These are phyloP conservation scores for Coniferiporia weirii DNA, from an alignment of 1,284 basidiomycete species.

Conservation along the genomic window DNA sequence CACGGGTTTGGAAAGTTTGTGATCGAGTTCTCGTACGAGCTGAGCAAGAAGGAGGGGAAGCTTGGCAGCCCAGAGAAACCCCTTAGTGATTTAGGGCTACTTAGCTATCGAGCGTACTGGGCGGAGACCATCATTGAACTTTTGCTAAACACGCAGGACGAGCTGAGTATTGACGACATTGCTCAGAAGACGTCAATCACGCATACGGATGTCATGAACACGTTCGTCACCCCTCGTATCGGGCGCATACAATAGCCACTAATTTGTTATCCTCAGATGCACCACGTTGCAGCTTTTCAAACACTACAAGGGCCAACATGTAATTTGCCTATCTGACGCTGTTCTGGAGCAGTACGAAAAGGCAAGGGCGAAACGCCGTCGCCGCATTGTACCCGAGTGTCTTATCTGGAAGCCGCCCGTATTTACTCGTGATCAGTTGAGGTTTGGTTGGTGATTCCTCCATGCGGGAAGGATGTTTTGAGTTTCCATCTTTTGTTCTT, in stretches of 20 bases:
- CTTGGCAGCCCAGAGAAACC: constrained; percentile 98
- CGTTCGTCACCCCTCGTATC: constrained; percentile 51
- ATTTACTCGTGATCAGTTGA: constrained; percentile 84
- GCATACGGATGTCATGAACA: constrained; percentile 96
- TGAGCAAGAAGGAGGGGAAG: constrained; percentile 95
- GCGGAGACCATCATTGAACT: constrained; percentile 95
- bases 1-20: constrained; percentile 93
- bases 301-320: constrained; percentile 93
- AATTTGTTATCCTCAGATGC: constrained; percentile 50
- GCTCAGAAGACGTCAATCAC: constrained; percentile 96
- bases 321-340: constrained; percentile 88
- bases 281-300: constrained; percentile 94
- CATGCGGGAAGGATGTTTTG: not conserved
- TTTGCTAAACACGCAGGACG: constrained; percentile 67
- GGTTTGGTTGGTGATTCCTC: constrained; percentile 71
- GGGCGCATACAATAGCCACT: constrained; percentile 9
- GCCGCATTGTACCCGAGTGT: constrained; percentile 75
- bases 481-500: not conserved
- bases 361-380: constrained; percentile 72
- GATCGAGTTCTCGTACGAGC: constrained; percentile 98
- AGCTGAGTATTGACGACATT: constrained; percentile 95
- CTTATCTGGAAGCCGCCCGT: constrained; percentile 93
- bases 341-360: constrained; percentile 91
- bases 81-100: constrained; percentile 87
- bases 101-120: constrained; percentile 97